A percentile compares a stretch with the other conserved stretches of the same genome.
Conservation (phyloP, 257 asterid species). For the Scutellaria galericulata region DNA sequence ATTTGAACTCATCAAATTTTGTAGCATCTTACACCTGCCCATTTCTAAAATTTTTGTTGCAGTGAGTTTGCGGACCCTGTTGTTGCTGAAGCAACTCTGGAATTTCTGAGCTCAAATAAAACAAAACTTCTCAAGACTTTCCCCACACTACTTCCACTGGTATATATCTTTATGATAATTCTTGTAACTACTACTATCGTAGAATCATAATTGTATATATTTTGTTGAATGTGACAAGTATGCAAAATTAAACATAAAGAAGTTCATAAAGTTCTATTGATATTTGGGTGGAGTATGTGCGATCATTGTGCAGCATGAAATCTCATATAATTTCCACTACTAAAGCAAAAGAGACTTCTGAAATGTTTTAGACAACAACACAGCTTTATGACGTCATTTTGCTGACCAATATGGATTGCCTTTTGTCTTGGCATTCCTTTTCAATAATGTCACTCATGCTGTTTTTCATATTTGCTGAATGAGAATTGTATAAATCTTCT, state of each 20-base stretch:
- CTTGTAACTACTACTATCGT: constrained; percentile 11
- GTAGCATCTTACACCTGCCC: constrained; percentile 12
- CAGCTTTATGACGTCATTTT: constrained; percentile 8
- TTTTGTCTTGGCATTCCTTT: constrained; percentile 5
- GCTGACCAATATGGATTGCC: background rate
- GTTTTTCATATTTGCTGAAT: background rate
- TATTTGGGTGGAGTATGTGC: background rate
- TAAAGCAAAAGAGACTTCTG: background rate
- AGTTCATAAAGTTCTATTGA: background rate
- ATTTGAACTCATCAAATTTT: constrained; percentile 8
- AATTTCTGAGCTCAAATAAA: constrained; percentile 74
- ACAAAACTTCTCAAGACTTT: constrained; percentile 63
- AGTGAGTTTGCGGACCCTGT: constrained; percentile 96
- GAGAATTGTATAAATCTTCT: background rate
- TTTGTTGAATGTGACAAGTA: background rate
- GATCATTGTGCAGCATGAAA: constrained; percentile 4
- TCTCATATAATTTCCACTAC: background rate
- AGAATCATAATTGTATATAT: constrained; percentile 1
- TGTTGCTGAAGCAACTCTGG: constrained; percentile 92
- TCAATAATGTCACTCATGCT: background rate
- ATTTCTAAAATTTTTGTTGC: constrained; percentile 48
- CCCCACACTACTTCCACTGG: constrained; percentile 93
- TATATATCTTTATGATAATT: constrained; percentile 43
- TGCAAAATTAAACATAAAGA: background rate
- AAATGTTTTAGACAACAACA: constrained; percentile 10